Evolutionary conservation across 2,329 filamentous ascomycete species (phyloP).

Genomic region (Alternaria angustiovoidea): DNA sequence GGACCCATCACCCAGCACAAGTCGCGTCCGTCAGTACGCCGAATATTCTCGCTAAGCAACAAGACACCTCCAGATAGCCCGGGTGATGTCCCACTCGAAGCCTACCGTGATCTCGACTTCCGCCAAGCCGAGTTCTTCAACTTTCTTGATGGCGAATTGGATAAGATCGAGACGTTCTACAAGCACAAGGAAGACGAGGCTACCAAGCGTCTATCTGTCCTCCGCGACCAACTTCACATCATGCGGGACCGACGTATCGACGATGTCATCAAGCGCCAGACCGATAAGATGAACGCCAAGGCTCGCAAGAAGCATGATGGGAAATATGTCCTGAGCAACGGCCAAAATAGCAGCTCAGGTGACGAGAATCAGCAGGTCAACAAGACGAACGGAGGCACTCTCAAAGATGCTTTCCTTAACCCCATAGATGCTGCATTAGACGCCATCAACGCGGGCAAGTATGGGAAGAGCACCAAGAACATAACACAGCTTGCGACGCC

Average conservation of each 20-base stretch:
- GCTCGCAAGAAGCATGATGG: conserved; percentile 28
- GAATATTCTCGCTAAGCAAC: conserved; percentile 55
- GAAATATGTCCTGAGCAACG: conserved; percentile 22
- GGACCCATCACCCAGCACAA: conserved; percentile 29
- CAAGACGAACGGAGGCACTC: conserved; percentile 20
- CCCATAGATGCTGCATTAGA: conserved; percentile 55
- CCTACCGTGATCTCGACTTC: conserved; percentile 71
- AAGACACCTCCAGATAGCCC: conserved; percentile 46
- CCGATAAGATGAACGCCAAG: conserved; percentile 44
- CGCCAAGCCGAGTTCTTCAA: conserved; percentile 84
- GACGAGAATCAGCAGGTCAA: conserved; percentile 29
- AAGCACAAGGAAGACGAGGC: conserved; percentile 87
- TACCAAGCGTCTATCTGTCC: conserved; percentile 70
- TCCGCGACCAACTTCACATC: conserved; percentile 87
- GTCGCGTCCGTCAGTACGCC: conserved; percentile 50
- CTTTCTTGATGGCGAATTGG: conserved; percentile 83
- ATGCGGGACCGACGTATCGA: conserved; percentile 85
- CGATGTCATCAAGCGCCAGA: conserved; percentile 67
- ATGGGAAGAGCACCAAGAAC: conserved; percentile 64
- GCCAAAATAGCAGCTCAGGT: conserved; percentile 30
- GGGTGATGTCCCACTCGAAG: conserved; percentile 62
- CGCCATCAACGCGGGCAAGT: conserved; percentile 52
- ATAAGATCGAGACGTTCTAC: conserved; percentile 95
- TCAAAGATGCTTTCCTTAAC: conserved; percentile 36
- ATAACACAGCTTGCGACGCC: conserved; percentile 51